Percentiles rank a stretch among this genome's conserved stretches.
Evolutionary conservation across 2,329 filamentous ascomycete species (phyloP).

Genomic region (Fusarium temperatum): DNA sequence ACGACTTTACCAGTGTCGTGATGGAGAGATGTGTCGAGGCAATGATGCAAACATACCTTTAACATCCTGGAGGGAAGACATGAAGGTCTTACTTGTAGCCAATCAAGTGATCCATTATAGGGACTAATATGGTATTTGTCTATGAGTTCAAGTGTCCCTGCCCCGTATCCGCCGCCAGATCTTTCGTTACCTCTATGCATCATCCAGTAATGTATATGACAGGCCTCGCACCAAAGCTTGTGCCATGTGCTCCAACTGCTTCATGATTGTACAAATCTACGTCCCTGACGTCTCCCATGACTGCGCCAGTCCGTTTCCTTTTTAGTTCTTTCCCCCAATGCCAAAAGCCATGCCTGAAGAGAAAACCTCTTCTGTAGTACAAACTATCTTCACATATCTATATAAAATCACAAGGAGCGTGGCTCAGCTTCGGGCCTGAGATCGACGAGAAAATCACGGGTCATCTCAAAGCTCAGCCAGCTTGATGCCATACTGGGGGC

Average conservation of each 20-base stretch:
- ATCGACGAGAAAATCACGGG: conserved; percentile 82
- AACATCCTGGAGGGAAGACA: neutral
- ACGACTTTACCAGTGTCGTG: neutral
- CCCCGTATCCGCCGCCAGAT: conserved; percentile 10
- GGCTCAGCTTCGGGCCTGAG: conserved; percentile 58
- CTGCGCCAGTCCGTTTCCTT: conserved; percentile 12
- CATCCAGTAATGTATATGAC: conserved; percentile 10
- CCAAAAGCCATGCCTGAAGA: conserved; percentile 2
- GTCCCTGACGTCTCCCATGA: conserved; percentile 9
- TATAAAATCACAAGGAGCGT: conserved; percentile 39
- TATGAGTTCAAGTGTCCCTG: conserved; percentile 27
- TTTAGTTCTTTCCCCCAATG: conserved; percentile 1
- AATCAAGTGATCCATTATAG: neutral
- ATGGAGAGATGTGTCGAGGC: neutral
- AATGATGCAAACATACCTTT: neutral
- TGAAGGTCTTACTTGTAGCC: neutral
- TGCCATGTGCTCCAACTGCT: conserved; percentile 3
- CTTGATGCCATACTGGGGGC: conserved; percentile 98
- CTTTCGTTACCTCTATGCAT: conserved; percentile 12
- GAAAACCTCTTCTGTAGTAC: conserved; percentile 6
- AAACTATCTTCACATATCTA: conserved; percentile 30
- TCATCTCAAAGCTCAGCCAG: conserved; percentile 97
- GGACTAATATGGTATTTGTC: conserved; percentile 18
- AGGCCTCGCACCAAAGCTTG: neutral
- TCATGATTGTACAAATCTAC: conserved; percentile 34